A percentile compares a stretch with the other conserved stretches of the same genome.
These are phyloP conservation scores for Clonostachys rosea DNA, from an alignment of 2,329 filamentous ascomycete species.

Conservation along the genomic window DNA sequence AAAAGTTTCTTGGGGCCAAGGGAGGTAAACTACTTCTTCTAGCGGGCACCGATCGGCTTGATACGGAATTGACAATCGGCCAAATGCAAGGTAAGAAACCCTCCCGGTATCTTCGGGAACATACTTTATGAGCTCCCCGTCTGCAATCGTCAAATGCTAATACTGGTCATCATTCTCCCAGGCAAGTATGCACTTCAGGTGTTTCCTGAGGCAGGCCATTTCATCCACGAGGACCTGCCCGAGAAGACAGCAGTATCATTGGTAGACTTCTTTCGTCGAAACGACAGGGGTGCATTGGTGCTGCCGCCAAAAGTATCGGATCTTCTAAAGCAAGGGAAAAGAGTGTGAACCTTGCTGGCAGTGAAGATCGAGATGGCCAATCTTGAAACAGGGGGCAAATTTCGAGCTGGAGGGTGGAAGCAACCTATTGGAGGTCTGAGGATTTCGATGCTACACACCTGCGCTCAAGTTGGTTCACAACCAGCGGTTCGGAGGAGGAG, in stretches of 20 bases:
- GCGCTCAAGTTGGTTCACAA: too few relatives aligned
- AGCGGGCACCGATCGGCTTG: slow-evolving; percentile 83
- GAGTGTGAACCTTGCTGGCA: slow-evolving; percentile 31
- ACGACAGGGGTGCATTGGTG: slow-evolving; percentile 80
- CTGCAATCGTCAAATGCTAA: background rate
- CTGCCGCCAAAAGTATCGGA: slow-evolving; percentile 90
- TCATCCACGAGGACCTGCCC: slow-evolving; percentile 92
- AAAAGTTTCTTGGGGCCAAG: slow-evolving; percentile 76
- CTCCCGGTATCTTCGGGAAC: background rate
- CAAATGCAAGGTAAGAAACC: slow-evolving; percentile 85
- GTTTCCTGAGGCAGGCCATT: slow-evolving; percentile 91
- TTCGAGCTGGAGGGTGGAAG: too few relatives aligned
- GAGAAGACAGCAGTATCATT: slow-evolving; percentile 82
- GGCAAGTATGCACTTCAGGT: slow-evolving; percentile 95
- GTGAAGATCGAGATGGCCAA: too few relatives aligned
- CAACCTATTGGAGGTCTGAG: too few relatives aligned
- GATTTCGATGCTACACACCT: too few relatives aligned
- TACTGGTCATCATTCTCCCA: slow-evolving; percentile 11
- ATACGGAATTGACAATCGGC: slow-evolving; percentile 89
- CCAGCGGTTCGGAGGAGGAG: too few relatives aligned
- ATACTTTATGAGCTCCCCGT: background rate
- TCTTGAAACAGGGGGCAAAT: too few relatives aligned
- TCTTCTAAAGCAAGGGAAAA: slow-evolving; percentile 58
- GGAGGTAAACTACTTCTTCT: slow-evolving; percentile 83
- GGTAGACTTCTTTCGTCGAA: slow-evolving; percentile 87